phyloP scores from a whole-genome alignment of 2,329 filamentous ascomycete species.

The Epichloe bromicola region DNA sequence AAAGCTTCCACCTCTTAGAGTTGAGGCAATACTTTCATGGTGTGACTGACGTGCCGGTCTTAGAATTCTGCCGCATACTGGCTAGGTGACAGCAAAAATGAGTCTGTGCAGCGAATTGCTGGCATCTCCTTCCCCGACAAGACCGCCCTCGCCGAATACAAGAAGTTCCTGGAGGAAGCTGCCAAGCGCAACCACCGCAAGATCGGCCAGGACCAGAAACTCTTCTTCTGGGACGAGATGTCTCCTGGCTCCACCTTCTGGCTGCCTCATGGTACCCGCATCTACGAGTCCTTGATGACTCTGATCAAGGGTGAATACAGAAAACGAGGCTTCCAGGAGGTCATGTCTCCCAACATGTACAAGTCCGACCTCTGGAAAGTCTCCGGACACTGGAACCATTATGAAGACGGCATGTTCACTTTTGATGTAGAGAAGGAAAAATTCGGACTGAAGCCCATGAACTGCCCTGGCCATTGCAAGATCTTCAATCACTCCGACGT shows the following conservation, averaged over 20 bases:
- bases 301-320: slow-evolving; percentile 83
- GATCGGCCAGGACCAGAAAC: slow-evolving; percentile 88
- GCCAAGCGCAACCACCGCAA: slow-evolving; percentile 91
- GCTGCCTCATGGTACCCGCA: slow-evolving; percentile 80
- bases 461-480: slow-evolving; percentile 88
- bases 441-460: slow-evolving; percentile 84
- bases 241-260: slow-evolving; percentile 93
- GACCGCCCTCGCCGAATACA: slow-evolving; percentile 83
- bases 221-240: slow-evolving; percentile 91
- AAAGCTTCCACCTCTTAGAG: neutral
- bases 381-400: slow-evolving; percentile 76
- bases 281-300: slow-evolving; percentile 77
- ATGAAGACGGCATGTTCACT: slow-evolving; percentile 81
- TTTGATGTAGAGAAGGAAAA: slow-evolving; percentile 65
- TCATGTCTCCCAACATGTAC: slow-evolving; percentile 90
- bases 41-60: slow-evolving; percentile 28
- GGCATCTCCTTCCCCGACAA: slow-evolving; percentile 94
- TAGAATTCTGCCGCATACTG: slow-evolving; percentile 64
- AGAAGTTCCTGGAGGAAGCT: slow-evolving; percentile 94
- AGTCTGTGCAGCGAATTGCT: slow-evolving; percentile 91
- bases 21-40: neutral
- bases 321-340: slow-evolving; percentile 87
- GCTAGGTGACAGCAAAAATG: slow-evolving; percentile 84
- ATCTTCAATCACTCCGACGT: slow-evolving; percentile 75
- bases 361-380: slow-evolving; percentile 88